Percentiles rank a stretch among this genome's conserved stretches.
phyloP scores from a whole-genome alignment of 2,329 filamentous ascomycete species.

The Bimuria novae-zelandiae region DNA sequence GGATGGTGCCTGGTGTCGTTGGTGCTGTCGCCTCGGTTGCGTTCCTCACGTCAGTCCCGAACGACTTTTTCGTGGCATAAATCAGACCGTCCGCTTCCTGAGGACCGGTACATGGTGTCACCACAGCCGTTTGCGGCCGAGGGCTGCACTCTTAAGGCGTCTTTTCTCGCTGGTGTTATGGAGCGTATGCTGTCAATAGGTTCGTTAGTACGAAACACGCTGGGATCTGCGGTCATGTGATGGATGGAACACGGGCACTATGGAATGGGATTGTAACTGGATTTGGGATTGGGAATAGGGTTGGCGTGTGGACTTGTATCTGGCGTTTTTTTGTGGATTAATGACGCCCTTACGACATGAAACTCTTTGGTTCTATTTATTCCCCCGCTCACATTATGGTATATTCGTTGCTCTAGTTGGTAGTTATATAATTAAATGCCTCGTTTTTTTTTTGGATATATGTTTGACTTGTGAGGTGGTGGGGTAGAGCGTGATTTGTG shows the following conservation, averaged over 20 bases:
- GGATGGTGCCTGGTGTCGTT: background rate
- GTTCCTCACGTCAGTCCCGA: conserved; percentile 5
- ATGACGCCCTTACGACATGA: background rate
- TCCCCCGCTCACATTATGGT: background rate
- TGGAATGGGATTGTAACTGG: no score
- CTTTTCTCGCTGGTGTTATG: background rate
- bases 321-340: no score
- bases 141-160: background rate
- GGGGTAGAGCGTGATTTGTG: no score
- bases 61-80: conserved; percentile 5
- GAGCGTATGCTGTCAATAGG: no score
- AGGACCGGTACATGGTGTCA: background rate
- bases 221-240: no score
- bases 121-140: no score
- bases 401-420: background rate
- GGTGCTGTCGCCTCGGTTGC: conserved; percentile 3
- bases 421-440: background rate
- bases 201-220: background rate
- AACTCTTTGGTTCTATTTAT: no score
- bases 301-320: no score
- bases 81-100: background rate
- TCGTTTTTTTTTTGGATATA: background rate
- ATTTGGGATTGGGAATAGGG: no score
- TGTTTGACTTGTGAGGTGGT: no score
- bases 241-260: no score